Evolutionary conservation across 495 filamentous ascomycete genomes (phyloP).

Genomic region (Tuber magnatum): DNA sequence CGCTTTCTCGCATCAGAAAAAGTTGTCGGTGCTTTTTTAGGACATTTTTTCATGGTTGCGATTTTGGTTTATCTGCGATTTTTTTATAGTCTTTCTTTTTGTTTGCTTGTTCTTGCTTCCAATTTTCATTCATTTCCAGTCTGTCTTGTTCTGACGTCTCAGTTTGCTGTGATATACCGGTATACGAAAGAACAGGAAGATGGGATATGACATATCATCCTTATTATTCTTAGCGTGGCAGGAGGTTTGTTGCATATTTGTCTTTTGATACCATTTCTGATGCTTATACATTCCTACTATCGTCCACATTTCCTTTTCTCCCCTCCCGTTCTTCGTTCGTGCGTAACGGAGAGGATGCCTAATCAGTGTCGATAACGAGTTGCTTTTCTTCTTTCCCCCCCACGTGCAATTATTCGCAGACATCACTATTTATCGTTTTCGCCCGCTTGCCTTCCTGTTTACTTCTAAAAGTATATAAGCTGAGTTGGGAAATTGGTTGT

Average conservation of each 20-base stretch:
- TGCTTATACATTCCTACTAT: not conserved
- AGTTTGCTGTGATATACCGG: not conserved
- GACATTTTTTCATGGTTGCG: conserved; percentile 8
- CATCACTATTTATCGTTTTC: not conserved
- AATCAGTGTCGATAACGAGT: not conserved
- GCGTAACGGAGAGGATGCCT: not conserved
- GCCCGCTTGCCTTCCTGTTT: not conserved
- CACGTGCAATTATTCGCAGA: not conserved
- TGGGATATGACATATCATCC: not conserved
- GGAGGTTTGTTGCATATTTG: not conserved
- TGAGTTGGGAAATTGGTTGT: not conserved
- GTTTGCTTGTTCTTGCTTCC: not conserved
- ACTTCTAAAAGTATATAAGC: not conserved
- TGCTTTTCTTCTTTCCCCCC: not conserved
- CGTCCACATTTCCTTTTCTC: not conserved
- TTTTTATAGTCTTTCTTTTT: conserved; percentile 15
- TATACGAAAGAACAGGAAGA: not conserved
- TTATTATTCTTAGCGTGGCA: conserved; percentile 6
- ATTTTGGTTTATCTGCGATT: conserved; percentile 18
- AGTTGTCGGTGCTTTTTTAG: conserved; percentile 1
- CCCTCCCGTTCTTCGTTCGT: not conserved
- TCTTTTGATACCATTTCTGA: not conserved
- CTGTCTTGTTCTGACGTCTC: not conserved
- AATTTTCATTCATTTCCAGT: not conserved
- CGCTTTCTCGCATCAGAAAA: not conserved